Percentiles rank a stretch among this genome's conserved stretches.
Conservation (phyloP, 495 filamentous ascomycete species). For the Rhizodiscina lignyota region DNA sequence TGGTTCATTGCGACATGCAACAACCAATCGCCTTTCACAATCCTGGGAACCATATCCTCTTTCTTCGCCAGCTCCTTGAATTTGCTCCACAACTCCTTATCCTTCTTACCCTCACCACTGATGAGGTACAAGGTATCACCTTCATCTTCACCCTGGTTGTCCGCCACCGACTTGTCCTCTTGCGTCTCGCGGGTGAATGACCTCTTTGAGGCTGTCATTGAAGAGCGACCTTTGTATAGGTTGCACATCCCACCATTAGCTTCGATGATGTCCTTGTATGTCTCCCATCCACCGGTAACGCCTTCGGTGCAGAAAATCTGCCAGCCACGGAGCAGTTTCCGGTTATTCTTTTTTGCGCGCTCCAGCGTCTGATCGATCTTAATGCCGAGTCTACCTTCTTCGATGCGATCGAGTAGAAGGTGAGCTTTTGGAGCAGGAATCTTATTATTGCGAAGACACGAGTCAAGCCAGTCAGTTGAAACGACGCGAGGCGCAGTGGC, state of each 20-base stretch:
- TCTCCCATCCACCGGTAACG: slow-evolving; percentile 65
- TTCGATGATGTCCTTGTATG: slow-evolving; percentile 66
- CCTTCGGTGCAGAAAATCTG: slow-evolving; percentile 65
- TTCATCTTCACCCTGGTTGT: slow-evolving; percentile 34
- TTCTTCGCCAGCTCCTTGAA: slow-evolving; percentile 63
- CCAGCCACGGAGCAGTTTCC: slow-evolving; percentile 52
- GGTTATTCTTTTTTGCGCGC: slow-evolving; percentile 58
- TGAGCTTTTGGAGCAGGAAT: slow-evolving; percentile 43
- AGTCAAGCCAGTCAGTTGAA: slow-evolving; percentile 60
- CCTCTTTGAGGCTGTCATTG: slow-evolving; percentile 30
- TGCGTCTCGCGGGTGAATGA: slow-evolving; percentile 1
- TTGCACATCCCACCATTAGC: slow-evolving; percentile 75
- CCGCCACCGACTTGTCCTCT: slow-evolving; percentile 34
- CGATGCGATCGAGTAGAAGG: slow-evolving; percentile 47
- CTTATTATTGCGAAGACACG: slow-evolving; percentile 46
- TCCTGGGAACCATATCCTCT: slow-evolving; percentile 51
- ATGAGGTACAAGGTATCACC: slow-evolving; percentile 20
- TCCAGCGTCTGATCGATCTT: slow-evolving; percentile 44
- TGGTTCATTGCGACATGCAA: slow-evolving; percentile 80
- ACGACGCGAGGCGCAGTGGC: slow-evolving; percentile 62
- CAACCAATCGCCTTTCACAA: slow-evolving; percentile 78
- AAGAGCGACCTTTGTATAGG: slow-evolving; percentile 57
- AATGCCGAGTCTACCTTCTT: slow-evolving; percentile 52
- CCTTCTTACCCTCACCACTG: slow-evolving; percentile 26
- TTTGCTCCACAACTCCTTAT: slow-evolving; percentile 59